phyloP scores from a whole-genome alignment of 257 asterid genomes.

The Haberlea rhodopensis region DNA sequence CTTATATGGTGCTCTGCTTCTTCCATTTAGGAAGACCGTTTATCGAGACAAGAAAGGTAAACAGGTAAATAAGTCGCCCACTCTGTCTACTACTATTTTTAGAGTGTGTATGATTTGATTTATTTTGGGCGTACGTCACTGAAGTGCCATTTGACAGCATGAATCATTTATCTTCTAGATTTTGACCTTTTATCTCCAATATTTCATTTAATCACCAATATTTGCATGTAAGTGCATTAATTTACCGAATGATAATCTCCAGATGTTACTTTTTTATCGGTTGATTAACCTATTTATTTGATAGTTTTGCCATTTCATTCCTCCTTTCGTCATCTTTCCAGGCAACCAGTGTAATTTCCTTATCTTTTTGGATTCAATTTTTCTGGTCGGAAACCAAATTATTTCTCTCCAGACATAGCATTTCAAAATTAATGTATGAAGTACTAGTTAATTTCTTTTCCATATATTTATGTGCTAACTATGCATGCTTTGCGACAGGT shows the following conservation, averaged over 20 bases:
- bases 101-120: not conserved
- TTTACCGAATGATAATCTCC: not conserved
- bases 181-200: not conserved
- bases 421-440: not conserved
- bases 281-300: not conserved
- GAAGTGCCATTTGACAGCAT: not conserved
- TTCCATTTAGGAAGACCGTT: slow-evolving; percentile 55
- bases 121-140: not conserved
- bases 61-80: slow-evolving; percentile 41
- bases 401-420: not conserved
- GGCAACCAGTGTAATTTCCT: too few relatives aligned
- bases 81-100: not conserved
- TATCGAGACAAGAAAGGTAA: slow-evolving; percentile 71
- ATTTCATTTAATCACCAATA: not conserved
- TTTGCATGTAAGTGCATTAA: not conserved
- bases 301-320: not conserved
- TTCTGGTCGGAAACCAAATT: not conserved
- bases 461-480: not conserved
- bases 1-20: slow-evolving; percentile 75
- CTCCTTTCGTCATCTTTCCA: too few relatives aligned
- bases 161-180: not conserved
- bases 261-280: not conserved
- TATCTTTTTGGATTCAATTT: too few relatives aligned
- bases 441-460: not conserved
- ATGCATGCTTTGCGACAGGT: slow-evolving; percentile 39